phyloP scores from a whole-genome alignment of 495 filamentous ascomycete species.

The Podospora appendiculata region DNA sequence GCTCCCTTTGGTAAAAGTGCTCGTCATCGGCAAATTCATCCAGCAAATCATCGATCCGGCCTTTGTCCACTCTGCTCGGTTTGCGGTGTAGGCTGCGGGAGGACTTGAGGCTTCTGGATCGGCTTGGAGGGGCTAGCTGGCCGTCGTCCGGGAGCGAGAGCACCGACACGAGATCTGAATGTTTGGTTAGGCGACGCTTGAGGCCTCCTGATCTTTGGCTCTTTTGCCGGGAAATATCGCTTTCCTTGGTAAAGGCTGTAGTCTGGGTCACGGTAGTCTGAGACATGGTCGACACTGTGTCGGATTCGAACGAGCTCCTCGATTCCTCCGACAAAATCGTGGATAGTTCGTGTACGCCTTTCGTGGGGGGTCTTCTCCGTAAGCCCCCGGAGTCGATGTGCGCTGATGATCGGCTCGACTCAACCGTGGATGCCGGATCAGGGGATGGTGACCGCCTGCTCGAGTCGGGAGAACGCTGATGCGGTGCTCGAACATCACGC shows the following conservation, averaged over 20 bases:
- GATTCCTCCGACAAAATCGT: conserved; percentile 63
- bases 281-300: conserved; percentile 35
- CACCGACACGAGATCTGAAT: conserved; percentile 89
- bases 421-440: conserved; percentile 24
- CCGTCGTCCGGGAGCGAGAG: conserved; percentile 66
- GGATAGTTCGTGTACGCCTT: conserved; percentile 60
- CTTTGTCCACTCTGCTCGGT: conserved; percentile 54
- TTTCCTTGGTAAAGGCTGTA: conserved; percentile 27
- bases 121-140: conserved; percentile 31
- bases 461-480: conserved; percentile 19
- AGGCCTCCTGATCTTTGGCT: conserved; percentile 38
- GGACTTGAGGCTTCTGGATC: conserved; percentile 55
- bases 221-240: conserved; percentile 28
- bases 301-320: conserved; percentile 39
- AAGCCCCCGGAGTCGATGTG: conserved; percentile 9
- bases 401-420: conserved; percentile 22
- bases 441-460: conserved; percentile 21
- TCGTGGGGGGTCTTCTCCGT: conserved; percentile 45
- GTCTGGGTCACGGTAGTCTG: conserved; percentile 43
- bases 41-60: conserved; percentile 67
- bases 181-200: conserved; percentile 76
- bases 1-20: conserved; percentile 81
- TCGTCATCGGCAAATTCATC: conserved; percentile 79
- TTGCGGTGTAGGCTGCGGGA: conserved; percentile 64
- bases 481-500: conserved; percentile 8